Conservation (phyloP, 2,329 filamentous ascomycete genomes). For the Exophiala sideris region DNA sequence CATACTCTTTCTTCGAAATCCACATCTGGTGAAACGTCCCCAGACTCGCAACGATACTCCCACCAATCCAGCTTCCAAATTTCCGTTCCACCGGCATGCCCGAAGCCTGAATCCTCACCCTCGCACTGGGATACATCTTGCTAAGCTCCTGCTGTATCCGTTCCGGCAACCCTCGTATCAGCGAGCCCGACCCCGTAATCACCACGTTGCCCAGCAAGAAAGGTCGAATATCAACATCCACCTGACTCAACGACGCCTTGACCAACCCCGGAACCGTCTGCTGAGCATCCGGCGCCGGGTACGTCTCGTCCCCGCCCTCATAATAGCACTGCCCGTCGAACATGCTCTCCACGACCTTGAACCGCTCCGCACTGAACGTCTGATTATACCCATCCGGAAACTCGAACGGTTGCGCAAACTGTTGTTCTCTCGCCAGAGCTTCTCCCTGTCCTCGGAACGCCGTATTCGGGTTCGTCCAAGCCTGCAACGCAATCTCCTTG, state of each 20-base stretch:
- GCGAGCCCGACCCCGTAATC: slow-evolving; percentile 80
- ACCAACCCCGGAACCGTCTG: slow-evolving; percentile 84
- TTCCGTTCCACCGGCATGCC: slow-evolving; percentile 83
- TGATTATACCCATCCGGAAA: slow-evolving; percentile 97
- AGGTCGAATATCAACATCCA: slow-evolving; percentile 85
- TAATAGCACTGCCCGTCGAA: slow-evolving; percentile 83
- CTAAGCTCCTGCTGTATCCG: slow-evolving; percentile 81
- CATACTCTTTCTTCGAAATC: slow-evolving; percentile 96
- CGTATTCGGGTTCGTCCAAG: slow-evolving; percentile 61
- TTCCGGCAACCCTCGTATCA: slow-evolving; percentile 90
- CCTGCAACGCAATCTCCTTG: slow-evolving; percentile 95
- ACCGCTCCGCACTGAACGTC: slow-evolving; percentile 86
- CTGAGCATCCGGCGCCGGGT: slow-evolving; percentile 58
- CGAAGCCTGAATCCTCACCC: slow-evolving; percentile 84
- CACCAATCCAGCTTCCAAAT: slow-evolving; percentile 93
- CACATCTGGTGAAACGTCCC: slow-evolving; percentile 99
- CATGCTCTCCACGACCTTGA: slow-evolving; percentile 79
- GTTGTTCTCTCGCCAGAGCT: slow-evolving; percentile 69
- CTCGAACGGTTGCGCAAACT: slow-evolving; percentile 76
- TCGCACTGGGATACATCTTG: slow-evolving; percentile 75
- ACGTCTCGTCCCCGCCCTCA: slow-evolving; percentile 40
- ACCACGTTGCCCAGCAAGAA: slow-evolving; percentile 85
- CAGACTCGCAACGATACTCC: slow-evolving; percentile 89
- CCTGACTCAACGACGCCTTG: slow-evolving; percentile 68
- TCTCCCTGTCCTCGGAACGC: slow-evolving; percentile 27